Evolutionary conservation across 257 asterid species (phyloP), one percentile per base, ranked within the genome.

Genomic region (Thymus mandschuricus): DNA sequence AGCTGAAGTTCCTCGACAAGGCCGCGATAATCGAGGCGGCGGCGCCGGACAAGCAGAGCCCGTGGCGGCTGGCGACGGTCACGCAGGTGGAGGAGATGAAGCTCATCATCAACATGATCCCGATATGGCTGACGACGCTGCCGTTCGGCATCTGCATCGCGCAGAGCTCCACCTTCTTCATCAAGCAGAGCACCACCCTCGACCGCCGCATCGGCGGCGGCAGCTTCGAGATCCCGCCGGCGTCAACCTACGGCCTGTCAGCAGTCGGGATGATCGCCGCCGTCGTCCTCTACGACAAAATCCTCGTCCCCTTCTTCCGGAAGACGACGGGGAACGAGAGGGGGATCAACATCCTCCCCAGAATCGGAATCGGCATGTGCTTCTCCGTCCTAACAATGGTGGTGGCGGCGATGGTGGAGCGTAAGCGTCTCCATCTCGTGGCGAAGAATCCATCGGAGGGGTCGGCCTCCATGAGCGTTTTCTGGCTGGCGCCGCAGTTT

Each of bases 401-500:
- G 0, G 81, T 78, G 10, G 99, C 99, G 28, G 95, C 98, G 10
- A 2, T 86, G 41, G 92, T 92, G 1, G 98, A 95, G 70, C 77
- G 81, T 29, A 84, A 80, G 48, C 72, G 99, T 43, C 87, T 88
- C 0, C 27, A 12, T 1, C 8, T 81, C 0, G 89, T 81, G 31
- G 66, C 13, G 27, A 27, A 54, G 12, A 76, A 79, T 45, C 84
- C 83, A 11, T 0, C 64, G 0, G 35, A 66, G 2, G 81, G 86
- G 0, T 81, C 91, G 5, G 28, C n/a, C 34, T 81, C 90, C 2
- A 89, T 91, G 96, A 95, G 92, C n/a, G 92, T 92, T 13, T 88
- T 89, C 44, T 95, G 99, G 99, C 77, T 95, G 34, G 89, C 87
- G 0, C 99, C 99, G 0, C 98, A 95, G 50, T 95, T 89, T 68